Conservation (phyloP, 176 grass and related monocot genomes). For the sorghum (Sorghum bicolor) region Sorghum_bicolor_NCBIv3 NC_012870.2:4779501-4780000, state of each 20-base stretch:
- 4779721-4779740: constrained; percentile 39
- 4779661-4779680: constrained; percentile 27
- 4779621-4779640: constrained; percentile 27
- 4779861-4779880: constrained; percentile 32
- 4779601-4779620: constrained; percentile 30
- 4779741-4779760: constrained; percentile 39
- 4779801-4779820: constrained; percentile 14
- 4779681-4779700: constrained; percentile 41
- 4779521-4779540: constrained; percentile 21
- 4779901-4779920: constrained; percentile 4
- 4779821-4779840: constrained; percentile 25
- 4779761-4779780: constrained; percentile 11
- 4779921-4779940: constrained; percentile 37
- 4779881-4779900: constrained; percentile 18
- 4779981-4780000: neutral
- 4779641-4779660: neutral
- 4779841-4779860: constrained; percentile 28
- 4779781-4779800: constrained; percentile 10
- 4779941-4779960: constrained; percentile 52
- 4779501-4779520: constrained; percentile 41
- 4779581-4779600: constrained; percentile 12
- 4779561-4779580: constrained; percentile 36
- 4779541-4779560: constrained; percentile 30
- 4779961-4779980: neutral
- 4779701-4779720: constrained; percentile 7